Percentiles rank a stretch among this genome's conserved stretches.
Conservation (phyloP, 2,329 filamentous ascomycete genomes). For the Calycina herbarum region DNA sequence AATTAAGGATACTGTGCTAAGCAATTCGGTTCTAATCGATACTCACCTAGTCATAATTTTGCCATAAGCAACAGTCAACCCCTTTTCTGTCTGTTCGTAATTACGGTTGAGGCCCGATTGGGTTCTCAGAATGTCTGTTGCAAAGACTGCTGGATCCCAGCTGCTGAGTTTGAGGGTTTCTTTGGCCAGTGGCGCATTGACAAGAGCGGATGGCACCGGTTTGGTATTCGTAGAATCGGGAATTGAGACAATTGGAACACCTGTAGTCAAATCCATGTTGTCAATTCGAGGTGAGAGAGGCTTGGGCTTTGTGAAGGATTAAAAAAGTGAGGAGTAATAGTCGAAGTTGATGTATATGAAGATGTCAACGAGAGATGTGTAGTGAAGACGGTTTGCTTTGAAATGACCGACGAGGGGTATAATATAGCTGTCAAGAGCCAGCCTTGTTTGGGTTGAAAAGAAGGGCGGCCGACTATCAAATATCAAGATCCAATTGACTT, state of each 20-base stretch:
- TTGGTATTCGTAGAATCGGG: neutral
- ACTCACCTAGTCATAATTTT: neutral
- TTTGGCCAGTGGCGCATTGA: neutral
- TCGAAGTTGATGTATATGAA: neutral
- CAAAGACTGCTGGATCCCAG: neutral
- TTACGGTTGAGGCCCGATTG: neutral
- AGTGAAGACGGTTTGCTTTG: neutral
- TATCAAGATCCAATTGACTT: neutral
- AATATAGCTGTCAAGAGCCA: neutral
- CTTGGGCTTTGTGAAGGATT: neutral
- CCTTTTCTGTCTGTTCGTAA: neutral
- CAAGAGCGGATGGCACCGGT: neutral
- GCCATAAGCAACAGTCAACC: neutral
- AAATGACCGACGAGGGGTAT: neutral
- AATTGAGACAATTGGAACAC: neutral
- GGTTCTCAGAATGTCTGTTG: neutral
- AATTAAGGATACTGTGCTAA: neutral
- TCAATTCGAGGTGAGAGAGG: neutral
- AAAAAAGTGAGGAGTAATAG: neutral
- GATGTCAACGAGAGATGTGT: neutral
- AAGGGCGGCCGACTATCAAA: neutral
- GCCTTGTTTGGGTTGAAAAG: neutral
- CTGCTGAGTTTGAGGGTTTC: conserved; percentile 1
- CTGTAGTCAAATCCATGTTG: neutral
- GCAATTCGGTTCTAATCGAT: neutral